Evolutionary conservation across 352 stramenopile species (phyloP), one percentile per base, ranked within the genome.

Genomic region (Phytophthora syringae): DNA sequence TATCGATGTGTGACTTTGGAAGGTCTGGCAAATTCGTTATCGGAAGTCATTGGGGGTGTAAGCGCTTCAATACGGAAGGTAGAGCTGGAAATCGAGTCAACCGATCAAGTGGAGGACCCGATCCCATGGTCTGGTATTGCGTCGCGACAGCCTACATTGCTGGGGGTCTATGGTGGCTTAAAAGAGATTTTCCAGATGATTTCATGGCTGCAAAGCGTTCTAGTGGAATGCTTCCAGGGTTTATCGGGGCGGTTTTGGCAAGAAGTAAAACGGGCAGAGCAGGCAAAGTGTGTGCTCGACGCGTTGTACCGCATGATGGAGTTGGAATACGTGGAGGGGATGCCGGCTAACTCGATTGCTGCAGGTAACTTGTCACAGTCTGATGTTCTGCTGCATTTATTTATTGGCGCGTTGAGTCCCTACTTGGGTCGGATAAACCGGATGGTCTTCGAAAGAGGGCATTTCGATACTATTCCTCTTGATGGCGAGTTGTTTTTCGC

Each of bases 401-500:
- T 90, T 58, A 52, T 71, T 30, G 63, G 67, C 1, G 51, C 80
- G 0, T 13, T 92, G 37, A 61, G 21, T 36, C 84, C 81, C 13
- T 89, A 90, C 42, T 60, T 92, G 16, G 69, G 79, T 43, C 43
- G 80, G 0, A 51, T 92, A 5, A 79, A 89, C 21, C 50, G 52
- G 15, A 75, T 76, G 63, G 13, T 92, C 4, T 92, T 90, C 45
- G 67, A 84, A 34, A 64, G 63, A 49, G 64, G 77, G 0, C 70
- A 83, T 50, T 61, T 72, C 21, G 69, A 86, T 0, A 67, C 63
- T 9, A 75, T 88, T 43, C 61, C 34, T 28, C 44, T 88, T 28
- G 68, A 82, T 49, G 49, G 61, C 3, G 84, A 92, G 36, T 53
- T 88, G 22, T 90, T 90, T 60, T 92, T 90, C 42, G 30, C 53